These are phyloP conservation scores for Zymoseptoria crescenta DNA, from an alignment of 2,329 filamentous ascomycete species.

Conservation along the genomic window DNA sequence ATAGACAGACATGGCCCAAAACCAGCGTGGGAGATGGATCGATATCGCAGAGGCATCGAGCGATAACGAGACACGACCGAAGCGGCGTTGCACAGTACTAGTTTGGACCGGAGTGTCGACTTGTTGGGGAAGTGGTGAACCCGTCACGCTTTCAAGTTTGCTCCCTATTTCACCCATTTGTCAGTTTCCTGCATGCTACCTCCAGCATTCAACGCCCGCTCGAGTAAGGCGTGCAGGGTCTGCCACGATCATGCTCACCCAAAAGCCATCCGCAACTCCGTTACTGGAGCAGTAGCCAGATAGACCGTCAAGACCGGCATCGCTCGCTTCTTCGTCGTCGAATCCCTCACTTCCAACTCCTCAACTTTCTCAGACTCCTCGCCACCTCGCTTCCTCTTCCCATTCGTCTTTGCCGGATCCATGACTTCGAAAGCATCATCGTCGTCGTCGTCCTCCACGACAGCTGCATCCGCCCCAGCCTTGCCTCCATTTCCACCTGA, in stretches of 20 bases:
- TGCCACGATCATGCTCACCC: constrained; percentile 27
- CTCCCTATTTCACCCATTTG: neutral
- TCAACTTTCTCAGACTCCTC: constrained; percentile 45
- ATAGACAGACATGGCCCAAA: too few species aligned
- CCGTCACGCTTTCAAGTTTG: neutral
- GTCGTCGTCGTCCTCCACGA: constrained; percentile 18
- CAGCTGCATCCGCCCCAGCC: constrained; percentile 17
- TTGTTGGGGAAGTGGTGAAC: neutral
- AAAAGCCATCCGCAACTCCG: constrained; percentile 46
- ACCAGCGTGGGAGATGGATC: neutral
- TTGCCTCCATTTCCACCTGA: neutral
- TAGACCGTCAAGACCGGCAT: constrained; percentile 54
- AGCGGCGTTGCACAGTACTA: neutral
- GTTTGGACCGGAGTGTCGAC: neutral
- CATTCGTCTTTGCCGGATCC: constrained; percentile 10
- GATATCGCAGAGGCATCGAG: neutral
- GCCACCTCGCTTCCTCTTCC: constrained; percentile 11
- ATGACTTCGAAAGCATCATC: constrained; percentile 26
- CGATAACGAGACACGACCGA: neutral
- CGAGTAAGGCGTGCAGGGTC: neutral
- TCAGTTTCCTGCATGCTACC: neutral
- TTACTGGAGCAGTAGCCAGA: constrained; percentile 47
- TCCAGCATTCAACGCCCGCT: neutral
- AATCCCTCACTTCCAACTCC: constrained; percentile 43
- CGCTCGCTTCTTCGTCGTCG: constrained; percentile 39